Conservation (phyloP, 2,329 filamentous ascomycete genomes). For the Thelonectria blattea region DNA sequence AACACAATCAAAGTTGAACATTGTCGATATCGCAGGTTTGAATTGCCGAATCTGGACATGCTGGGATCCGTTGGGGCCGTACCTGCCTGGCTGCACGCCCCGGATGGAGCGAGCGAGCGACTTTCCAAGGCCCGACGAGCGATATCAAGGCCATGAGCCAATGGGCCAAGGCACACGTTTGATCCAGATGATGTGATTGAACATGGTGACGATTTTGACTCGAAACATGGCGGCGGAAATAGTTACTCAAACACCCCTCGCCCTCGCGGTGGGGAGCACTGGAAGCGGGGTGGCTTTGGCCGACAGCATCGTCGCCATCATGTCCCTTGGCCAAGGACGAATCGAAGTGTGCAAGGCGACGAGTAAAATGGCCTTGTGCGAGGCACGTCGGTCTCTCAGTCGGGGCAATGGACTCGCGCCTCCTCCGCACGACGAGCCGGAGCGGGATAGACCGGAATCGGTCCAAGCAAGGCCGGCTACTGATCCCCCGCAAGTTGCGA, state of each 20-base stretch:
- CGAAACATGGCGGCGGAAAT: slow-evolving; percentile 36
- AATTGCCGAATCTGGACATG: slow-evolving; percentile 26
- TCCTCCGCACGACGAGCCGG: slow-evolving; percentile 26
- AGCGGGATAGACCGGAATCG: slow-evolving; percentile 40
- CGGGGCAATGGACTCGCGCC: slow-evolving; percentile 34
- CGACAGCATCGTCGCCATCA: slow-evolving; percentile 31
- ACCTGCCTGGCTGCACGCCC: slow-evolving; percentile 27
- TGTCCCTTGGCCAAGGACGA: slow-evolving; percentile 26
- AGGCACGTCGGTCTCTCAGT: slow-evolving; percentile 30
- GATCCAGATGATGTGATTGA: slow-evolving; percentile 37
- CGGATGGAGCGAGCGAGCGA: slow-evolving; percentile 25
- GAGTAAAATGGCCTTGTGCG: slow-evolving; percentile 28
- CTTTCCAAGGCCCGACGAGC: slow-evolving; percentile 23
- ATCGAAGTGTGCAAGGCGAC: slow-evolving; percentile 29
- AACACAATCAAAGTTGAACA: slow-evolving; percentile 22
- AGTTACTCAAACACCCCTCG: slow-evolving; percentile 29
- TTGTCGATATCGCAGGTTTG: slow-evolving; percentile 19
- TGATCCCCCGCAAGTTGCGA: slow-evolving; percentile 34
- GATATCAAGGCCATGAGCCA: slow-evolving; percentile 31
- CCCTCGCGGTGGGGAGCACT: slow-evolving; percentile 30
- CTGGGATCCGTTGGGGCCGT: slow-evolving; percentile 26
- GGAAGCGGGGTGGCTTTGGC: slow-evolving; percentile 31
- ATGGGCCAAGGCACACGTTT: slow-evolving; percentile 33
- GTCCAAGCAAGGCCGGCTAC: slow-evolving; percentile 29
- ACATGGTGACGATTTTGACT: slow-evolving; percentile 31